phyloP scores from a whole-genome alignment of 179 eudicot species.

The Monotropa hypopitys region DNA sequence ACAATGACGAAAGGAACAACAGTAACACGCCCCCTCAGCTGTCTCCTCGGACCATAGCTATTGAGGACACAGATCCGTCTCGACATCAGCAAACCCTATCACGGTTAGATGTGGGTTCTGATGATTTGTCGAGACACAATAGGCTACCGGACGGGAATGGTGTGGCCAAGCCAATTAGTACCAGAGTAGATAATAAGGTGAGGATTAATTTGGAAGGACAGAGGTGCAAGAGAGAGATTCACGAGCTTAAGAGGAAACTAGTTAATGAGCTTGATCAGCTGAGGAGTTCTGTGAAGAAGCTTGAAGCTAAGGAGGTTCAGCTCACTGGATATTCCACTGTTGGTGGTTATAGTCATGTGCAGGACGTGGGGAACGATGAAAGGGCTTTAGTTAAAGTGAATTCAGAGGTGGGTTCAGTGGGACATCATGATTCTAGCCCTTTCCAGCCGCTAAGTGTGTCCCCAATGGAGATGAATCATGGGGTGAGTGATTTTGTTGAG shows the following conservation, averaged over 20 bases:
- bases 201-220: slow-evolving; percentile 40
- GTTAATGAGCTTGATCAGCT: slow-evolving; percentile 58
- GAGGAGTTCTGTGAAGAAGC: slow-evolving; percentile 39
- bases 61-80: slow-evolving; percentile 1
- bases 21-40: neutral
- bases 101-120: slow-evolving; percentile 2
- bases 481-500: slow-evolving; percentile 38
- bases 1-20: neutral
- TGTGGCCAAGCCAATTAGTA: neutral
- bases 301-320: slow-evolving; percentile 46
- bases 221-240: slow-evolving; percentile 39
- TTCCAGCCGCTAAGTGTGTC: slow-evolving; percentile 40
- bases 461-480: slow-evolving; percentile 35
- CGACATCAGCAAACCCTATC: slow-evolving; percentile 9
- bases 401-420: slow-evolving; percentile 37
- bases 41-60: slow-evolving; percentile 2
- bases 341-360: slow-evolving; percentile 16
- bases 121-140: neutral
- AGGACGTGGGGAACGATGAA: slow-evolving; percentile 9
- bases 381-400: slow-evolving; percentile 22
- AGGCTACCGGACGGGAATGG: slow-evolving; percentile 1
- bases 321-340: slow-evolving; percentile 14
- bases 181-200: slow-evolving; percentile 46
- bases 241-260: slow-evolving; percentile 49
- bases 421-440: slow-evolving; percentile 35